Base-by-base conservation (phyloP, 73 alveolate genomes). In the Paramecium biaurelia region DNA sequence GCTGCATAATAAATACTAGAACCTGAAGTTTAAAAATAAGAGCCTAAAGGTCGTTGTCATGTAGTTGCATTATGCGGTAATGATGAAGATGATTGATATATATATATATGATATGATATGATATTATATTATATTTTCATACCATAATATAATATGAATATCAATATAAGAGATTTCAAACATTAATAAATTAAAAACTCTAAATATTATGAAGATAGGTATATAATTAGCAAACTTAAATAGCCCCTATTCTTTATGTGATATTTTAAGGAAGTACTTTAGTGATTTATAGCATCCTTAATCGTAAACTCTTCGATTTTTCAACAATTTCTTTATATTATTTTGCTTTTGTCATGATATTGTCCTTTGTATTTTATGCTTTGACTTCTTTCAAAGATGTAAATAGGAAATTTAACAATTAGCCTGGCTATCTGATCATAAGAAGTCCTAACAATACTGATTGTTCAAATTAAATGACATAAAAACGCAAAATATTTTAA, bases 61-160 rank as follows among this genome's bases (percentile, higher is more conserved):
- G 43, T 79, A 38, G 90, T 24, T 15, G 59, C 67, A 37, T 34
- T 32, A 11, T 43, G 70, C 10, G 90, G 90, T 42, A 79, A 79
- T 45, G 90, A 79, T 79, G 90, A 79, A 20, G 90, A 79, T 79
- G 90, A 79, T 79, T 79, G 90, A 79, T 23, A 53, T 2, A 53
- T 53, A 23, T 53, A 18, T 18, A 2, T 53, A 15, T 23, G 12
- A 38, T 38, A 38, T 38, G 4, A 37, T 37, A 37, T 30, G 1
- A 32, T 12, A 12, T 7, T 45, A 45, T 45, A 45, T 45, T 45
- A 47, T 47, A 14, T 47, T 15, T 47, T 47, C 58, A 47, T 47
- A 47, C 30, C 68, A 15, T 23, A 53, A n/a, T 53, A 53, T n/a
- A 4, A 53, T 53, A 53, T 4, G 68, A 1, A 53, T 18, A 53